Base-by-base conservation (phyloP, 1,139 yeast species). In the Candida sanyaensis region DNA sequence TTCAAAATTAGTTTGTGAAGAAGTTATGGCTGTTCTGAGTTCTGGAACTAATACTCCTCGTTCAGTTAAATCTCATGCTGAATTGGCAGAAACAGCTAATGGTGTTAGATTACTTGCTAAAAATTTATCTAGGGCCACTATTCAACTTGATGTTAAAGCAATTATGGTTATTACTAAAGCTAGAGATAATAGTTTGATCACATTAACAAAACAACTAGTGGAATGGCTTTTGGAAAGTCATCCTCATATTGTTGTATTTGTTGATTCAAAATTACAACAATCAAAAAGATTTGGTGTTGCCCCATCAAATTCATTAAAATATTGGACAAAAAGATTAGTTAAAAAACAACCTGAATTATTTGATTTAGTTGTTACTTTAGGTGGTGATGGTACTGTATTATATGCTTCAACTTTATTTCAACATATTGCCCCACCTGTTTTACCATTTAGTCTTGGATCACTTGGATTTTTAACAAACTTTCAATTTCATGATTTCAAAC, bases 311-410 rank as follows among this genome's bases (percentile, higher is more conserved):
- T 68, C 77, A 44, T 66, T 89, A 43, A 77, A 76, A 57, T 89
- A 77, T 63, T 90, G 96, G 96, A 79, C 80, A 46, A 79, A 81
- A 47, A 72, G 75, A 28, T 71, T 84, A 52, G 80, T 90, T 6
- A 66, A 73, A 11, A 68, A 67, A 43, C 76, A 78, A 46, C 85
- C 87, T 0, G 84, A 84, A 44, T 65, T 72, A 38, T 85, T 89
- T 56, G 96, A 90, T 63, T 69, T 89, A 52, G 90, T 88, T 6
- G 75, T 89, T 27, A 87, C 96, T 0, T 65, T 88, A 30, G 96
- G 96, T 13, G 97, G 97, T 21, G 97, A 89, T 61, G 97, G 97
- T 28, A 89, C 97, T 0, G 96, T 89, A 6, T 68, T 89, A 37
- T 88, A 83, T 61, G 95, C 86, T 1, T 85, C 92, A 1, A 86